Conservation (phyloP, 768 basidiomycete genomes). For the Neoboletus magnificus region DNA sequence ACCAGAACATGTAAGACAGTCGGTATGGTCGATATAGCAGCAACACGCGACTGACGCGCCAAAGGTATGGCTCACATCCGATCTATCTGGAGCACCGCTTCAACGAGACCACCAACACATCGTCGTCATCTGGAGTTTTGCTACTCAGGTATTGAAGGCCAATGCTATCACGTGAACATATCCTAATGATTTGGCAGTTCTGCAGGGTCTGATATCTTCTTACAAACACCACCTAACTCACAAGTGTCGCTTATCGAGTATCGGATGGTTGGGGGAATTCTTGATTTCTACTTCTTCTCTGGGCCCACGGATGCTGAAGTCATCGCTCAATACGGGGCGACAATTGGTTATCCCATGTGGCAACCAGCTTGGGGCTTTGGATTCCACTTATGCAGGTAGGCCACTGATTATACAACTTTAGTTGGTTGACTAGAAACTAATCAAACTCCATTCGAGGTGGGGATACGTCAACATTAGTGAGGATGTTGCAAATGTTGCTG, state of each 20-base stretch:
- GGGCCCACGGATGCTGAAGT: constrained; percentile 52
- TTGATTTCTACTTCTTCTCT: constrained; percentile 78
- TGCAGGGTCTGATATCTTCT: constrained; percentile 67
- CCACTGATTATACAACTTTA: too few relatives aligned
- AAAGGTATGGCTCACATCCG: constrained; percentile 69
- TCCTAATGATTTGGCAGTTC: constrained; percentile 39
- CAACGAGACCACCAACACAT: constrained; percentile 44
- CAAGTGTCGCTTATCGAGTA: constrained; percentile 67
- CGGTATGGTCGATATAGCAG: background rate
- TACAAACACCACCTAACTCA: constrained; percentile 55
- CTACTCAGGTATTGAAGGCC: constrained; percentile 49
- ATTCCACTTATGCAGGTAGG: constrained; percentile 68
- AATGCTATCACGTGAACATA: background rate
- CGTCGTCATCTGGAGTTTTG: constrained; percentile 74
- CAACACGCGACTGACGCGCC: background rate
- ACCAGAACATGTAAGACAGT: constrained; percentile 59
- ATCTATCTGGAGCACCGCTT: constrained; percentile 75
- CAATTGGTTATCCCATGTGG: constrained; percentile 68
- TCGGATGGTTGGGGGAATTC: constrained; percentile 66
- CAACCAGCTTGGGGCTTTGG: constrained; percentile 77
- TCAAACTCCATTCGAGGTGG: constrained; percentile 28
- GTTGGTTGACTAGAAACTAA: background rate
- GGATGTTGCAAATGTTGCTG: constrained; percentile 50
- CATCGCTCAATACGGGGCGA: constrained; percentile 64
- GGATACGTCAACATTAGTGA: constrained; percentile 53